These are phyloP conservation scores for Xylaria polymorpha DNA, from an alignment of 2,329 filamentous ascomycete genomes.

Conservation along the genomic window DNA sequence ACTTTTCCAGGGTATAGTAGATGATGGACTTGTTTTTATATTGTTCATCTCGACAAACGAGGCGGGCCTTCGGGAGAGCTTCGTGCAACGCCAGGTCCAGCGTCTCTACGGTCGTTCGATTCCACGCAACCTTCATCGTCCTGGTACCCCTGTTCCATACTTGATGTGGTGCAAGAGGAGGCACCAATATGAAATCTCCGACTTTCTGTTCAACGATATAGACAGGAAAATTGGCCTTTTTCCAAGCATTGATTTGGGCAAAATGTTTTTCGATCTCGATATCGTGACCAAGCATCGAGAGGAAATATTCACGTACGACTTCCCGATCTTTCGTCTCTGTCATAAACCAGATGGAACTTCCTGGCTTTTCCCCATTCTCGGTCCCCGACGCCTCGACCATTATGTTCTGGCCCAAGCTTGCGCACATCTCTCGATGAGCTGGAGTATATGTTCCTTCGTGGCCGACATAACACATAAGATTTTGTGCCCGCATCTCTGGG, in stretches of 20 bases:
- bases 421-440: constrained; percentile 97
- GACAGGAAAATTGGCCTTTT: constrained; percentile 90
- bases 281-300: constrained; percentile 92
- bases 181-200: constrained; percentile 93
- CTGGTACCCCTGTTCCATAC: constrained; percentile 97
- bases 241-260: constrained; percentile 95
- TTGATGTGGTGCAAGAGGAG: constrained; percentile 94
- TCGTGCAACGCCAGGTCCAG: constrained; percentile 87
- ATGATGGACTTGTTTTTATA: constrained; percentile 99
- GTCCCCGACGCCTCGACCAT: constrained; percentile 91
- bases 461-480: constrained; percentile 98
- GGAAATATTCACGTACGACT: constrained; percentile 91
- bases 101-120: constrained; percentile 91
- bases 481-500: constrained; percentile 88
- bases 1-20: constrained; percentile 87
- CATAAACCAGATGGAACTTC: constrained; percentile 99
- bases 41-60: constrained; percentile 96
- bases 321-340: constrained; percentile 93
- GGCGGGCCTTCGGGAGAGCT: constrained; percentile 85
- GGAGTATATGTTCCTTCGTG: constrained; percentile 98
- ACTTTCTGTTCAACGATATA: constrained; percentile 91
- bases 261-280: constrained; percentile 98
- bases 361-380: constrained; percentile 79
- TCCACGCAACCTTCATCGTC: constrained; percentile 99
- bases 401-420: constrained; percentile 93